phyloP scores from a whole-genome alignment of 306 rosid species.

The Quercus cerris region DNA sequence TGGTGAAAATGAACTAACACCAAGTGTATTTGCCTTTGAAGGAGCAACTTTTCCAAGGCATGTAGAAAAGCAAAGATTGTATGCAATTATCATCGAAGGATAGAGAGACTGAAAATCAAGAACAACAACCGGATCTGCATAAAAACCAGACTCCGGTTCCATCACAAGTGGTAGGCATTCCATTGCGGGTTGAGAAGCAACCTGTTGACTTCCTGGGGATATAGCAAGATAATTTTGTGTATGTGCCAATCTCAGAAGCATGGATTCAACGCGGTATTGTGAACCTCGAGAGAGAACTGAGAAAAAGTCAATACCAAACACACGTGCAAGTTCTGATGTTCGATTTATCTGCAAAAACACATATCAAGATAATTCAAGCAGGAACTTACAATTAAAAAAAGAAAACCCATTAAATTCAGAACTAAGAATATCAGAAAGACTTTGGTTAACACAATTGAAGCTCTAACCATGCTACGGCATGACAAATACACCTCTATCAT shows the following conservation, averaged over 20 bases:
- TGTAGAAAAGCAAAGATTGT: conserved; percentile 93
- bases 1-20: conserved; percentile 76
- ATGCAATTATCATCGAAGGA: conserved; percentile 96
- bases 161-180: conserved; percentile 93
- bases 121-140: conserved; percentile 88
- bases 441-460: background rate
- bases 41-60: conserved; percentile 79
- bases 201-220: conserved; percentile 94
- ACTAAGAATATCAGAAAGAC: background rate
- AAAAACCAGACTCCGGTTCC: conserved; percentile 98
- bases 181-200: conserved; percentile 99
- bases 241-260: conserved; percentile 90
- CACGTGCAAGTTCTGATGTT: conserved; percentile 97
- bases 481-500: background rate
- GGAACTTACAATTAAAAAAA: conserved; percentile 15
- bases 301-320: conserved; percentile 92
- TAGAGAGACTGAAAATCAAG: conserved; percentile 94
- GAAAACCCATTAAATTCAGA: background rate
- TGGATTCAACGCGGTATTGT: conserved; percentile 93
- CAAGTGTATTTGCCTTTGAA: conserved; percentile 69
- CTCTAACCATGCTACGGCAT: background rate
- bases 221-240: conserved; percentile 84
- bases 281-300: conserved; percentile 98
- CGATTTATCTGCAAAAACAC: conserved; percentile 72
- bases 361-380: conserved; percentile 14